phyloP scores from a whole-genome alignment of 768 basidiomycete genomes.

The Neoboletus magnificus region DNA sequence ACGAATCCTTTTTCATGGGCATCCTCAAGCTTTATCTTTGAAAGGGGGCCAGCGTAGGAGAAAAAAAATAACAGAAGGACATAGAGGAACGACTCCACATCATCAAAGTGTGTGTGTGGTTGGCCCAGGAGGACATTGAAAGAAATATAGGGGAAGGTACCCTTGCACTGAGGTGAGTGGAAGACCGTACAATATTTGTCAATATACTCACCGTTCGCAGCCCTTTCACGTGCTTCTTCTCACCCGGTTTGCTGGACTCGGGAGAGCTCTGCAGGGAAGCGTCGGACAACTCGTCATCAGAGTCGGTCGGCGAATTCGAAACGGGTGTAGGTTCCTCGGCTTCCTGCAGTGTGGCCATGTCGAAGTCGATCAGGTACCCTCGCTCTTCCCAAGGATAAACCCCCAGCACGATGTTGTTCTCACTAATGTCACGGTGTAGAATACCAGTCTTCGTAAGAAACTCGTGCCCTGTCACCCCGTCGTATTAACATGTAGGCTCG shows the following conservation, averaged over 20 bases:
- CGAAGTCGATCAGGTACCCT: constrained; percentile 28
- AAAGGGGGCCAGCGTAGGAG: constrained; percentile 4
- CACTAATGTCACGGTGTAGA: background rate
- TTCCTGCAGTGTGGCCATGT: constrained; percentile 12
- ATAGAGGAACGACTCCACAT: constrained; percentile 18
- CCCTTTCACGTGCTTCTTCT: background rate
- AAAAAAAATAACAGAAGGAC: constrained; percentile 16
- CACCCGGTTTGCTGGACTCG: too few relatives aligned
- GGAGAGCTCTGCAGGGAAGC: too few relatives aligned
- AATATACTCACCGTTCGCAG: too few relatives aligned
- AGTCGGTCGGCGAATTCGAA: background rate
- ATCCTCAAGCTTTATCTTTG: background rate
- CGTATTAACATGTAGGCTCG: background rate
- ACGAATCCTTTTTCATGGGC: background rate
- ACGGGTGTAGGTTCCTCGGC: background rate
- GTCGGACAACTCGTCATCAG: background rate
- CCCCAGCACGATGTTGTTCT: background rate
- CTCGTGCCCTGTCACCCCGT: constrained; percentile 9
- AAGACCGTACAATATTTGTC: background rate
- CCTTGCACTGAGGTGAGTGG: background rate
- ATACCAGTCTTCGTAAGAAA: constrained; percentile 1
- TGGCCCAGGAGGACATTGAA: constrained; percentile 2
- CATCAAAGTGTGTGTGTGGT: constrained; percentile 6
- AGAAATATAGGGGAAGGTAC: constrained; percentile 10
- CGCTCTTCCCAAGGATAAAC: background rate